Base-by-base conservation (phyloP, 2,329 filamentous ascomycete species). In the Chaetoscypha palmicola region DNA sequence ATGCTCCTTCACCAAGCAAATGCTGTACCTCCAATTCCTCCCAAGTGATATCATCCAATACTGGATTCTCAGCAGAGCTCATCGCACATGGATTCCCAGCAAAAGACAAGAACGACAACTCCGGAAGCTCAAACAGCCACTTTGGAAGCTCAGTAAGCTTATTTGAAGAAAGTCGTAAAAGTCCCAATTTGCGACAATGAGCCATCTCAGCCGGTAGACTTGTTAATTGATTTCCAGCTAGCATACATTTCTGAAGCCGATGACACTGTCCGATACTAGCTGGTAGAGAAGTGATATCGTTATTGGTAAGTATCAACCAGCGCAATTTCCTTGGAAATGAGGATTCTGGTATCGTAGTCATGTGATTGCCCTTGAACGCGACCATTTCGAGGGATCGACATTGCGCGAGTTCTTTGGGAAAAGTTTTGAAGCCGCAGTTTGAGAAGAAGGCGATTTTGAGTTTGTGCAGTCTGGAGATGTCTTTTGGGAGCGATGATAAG, bases 281-380 rank as follows among this genome's bases (percentile, higher is more conserved):
- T 0, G 70, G 69, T 5, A 74, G 55, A 5, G 48, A 41, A 3
- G 48, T 46, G 31, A 73, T 63, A 30, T 53, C 47, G 54, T 73
- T 73, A 51, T 68, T 64, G 14, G 70, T 73, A 10, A 74, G 57
- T 40, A 73, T 71, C 30, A 73, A 57, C 66, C 68, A 72, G n/a
- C 68, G 61, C 14, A 73, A 58, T 8, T 56, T 63, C 5, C 62
- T 60, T 7, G 70, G 70, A 14, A 73, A 56, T 10, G 66, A 53
- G 23, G 60, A 58, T 46, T 69, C 67, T 11, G 67, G 66, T 20
- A 73, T 59, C 4, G 52, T 51, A 5, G 51, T 51, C 68, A 74
- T 73, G 41, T 56, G 55, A 56, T 74, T 74, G 46, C 58, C 58
- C 16, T 68, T 68, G 48, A 73, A 72, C 3, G 67, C 69, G 26